Base-by-base conservation (phyloP, 495 filamentous ascomycete genomes). In the Pyrenopolyporus hunteri region DNA sequence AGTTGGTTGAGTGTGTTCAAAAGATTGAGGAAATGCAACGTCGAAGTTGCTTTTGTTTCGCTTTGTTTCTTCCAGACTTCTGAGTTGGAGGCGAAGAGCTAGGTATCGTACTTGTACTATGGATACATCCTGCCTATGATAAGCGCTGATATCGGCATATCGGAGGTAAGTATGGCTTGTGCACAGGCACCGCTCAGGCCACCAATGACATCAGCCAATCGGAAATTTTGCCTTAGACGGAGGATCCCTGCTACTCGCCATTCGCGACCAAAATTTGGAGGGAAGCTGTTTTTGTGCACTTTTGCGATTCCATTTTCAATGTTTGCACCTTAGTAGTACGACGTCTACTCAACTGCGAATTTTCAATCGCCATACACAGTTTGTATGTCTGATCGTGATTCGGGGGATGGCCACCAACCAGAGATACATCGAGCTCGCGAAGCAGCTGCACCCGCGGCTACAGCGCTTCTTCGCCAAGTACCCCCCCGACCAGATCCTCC, bases 401-500 rank as follows among this genome's bases (percentile, higher is more conserved):
- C 9, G 42, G 29, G 52, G 31, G 20, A 62, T 57, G 63, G 57
- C 57, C 35, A 36, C 44, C 13, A 67, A 59, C 14, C 28, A 19
- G 1, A 61, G 68, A 43, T 83, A 81, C 66, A 73, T 89, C 56
- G 72, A 80, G 52, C 80, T 92, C 51, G 89, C 87, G 22, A 78
- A 83, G 68, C 72, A 81, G 29, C 82, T 93, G 13, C 94, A 92
- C 11, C 74, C 80, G 14, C 86, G 87, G 13, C 83, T 98, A n/a
- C 83, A 83, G 55, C 86, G 86, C 59, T 97, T 98, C 83, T 91
- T 98, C 74, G 86, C 88, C 29, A 86, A 88, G 57, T 97, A 92
- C 68, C 94, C 93, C 19, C 92, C 93, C 22, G 71, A 70, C 52
- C 71, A 78, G 37, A 78, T 86, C 62, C 70, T 83, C 36, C 76